A percentile compares a stretch with the other conserved stretches of the same genome.
These are phyloP conservation scores for Citrullus colocynthis DNA, from an alignment of 306 rosid species.

Conservation along the genomic window DNA sequence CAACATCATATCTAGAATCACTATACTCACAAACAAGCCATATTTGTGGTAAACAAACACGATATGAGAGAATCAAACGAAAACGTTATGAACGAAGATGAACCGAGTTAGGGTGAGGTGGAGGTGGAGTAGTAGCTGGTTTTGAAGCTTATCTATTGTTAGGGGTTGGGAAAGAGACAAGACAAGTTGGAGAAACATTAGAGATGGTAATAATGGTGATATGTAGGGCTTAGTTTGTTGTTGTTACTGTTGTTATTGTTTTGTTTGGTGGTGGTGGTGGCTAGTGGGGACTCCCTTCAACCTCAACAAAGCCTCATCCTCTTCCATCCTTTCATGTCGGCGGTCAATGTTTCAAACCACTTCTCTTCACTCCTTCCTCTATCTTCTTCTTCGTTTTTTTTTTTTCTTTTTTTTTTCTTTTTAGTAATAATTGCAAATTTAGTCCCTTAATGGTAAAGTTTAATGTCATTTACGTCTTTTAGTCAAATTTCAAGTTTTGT, in stretches of 20 bases:
- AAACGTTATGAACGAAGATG: background rate
- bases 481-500: too few species aligned
- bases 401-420: too few species aligned
- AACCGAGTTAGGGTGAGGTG: background rate
- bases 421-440: too few species aligned
- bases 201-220: background rate
- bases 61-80: background rate
- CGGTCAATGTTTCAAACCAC: background rate
- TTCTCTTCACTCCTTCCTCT: background rate
- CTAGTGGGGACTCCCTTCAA: background rate
- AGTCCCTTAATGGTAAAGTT: too few species aligned
- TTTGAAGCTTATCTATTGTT: background rate
- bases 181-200: background rate
- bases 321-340: constrained; percentile 3
- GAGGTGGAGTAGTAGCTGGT: background rate
- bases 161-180: background rate
- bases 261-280: background rate
- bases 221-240: background rate
- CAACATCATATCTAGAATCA: background rate
- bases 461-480: too few species aligned
- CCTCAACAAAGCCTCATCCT: background rate
- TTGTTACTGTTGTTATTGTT: background rate
- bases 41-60: background rate
- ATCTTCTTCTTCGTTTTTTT: too few species aligned
- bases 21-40: background rate